Evolutionary conservation across 768 basidiomycete species (phyloP).

Genomic region (Tubosaeta brunneosetosa): DNA sequence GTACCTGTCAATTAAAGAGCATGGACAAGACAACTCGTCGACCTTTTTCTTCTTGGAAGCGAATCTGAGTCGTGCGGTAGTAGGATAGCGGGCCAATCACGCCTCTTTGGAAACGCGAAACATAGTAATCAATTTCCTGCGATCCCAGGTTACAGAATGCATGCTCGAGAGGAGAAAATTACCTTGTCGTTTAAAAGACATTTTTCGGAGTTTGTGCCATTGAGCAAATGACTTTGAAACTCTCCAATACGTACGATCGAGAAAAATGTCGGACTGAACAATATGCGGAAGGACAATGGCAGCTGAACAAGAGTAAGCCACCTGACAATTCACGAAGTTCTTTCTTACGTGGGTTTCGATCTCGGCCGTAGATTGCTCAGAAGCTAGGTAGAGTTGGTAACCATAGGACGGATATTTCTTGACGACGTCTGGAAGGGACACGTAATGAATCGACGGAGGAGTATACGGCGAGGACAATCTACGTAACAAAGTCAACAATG

Average conservation of each 20-base stretch:
- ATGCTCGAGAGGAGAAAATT: neutral
- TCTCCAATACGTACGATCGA: neutral
- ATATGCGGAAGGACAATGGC: conserved; percentile 12
- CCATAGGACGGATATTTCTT: conserved; percentile 51
- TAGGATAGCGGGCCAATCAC: conserved; percentile 77
- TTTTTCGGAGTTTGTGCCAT: conserved; percentile 1
- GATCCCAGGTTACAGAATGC: conserved; percentile 4
- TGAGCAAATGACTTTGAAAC: conserved; percentile 8
- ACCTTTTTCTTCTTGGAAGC: conserved; percentile 64
- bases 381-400: conserved; percentile 67
- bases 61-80: conserved; percentile 56
- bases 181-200: conserved; percentile 22
- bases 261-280: conserved; percentile 4
- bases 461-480: conserved; percentile 67
- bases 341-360: conserved; percentile 53
- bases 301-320: conserved; percentile 26
- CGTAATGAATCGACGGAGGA: conserved; percentile 49
- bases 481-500: conserved; percentile 1
- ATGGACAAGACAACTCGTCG: neutral
- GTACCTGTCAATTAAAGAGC: neutral
- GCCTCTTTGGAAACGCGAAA: conserved; percentile 39
- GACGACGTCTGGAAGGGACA: conserved; percentile 49
- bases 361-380: conserved; percentile 44
- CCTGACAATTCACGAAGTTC: neutral
- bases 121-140: conserved; percentile 56